These are phyloP conservation scores for Taphrina pruni DNA, from an alignment of 1,139 yeast genomes.

Conservation along the genomic window DNA sequence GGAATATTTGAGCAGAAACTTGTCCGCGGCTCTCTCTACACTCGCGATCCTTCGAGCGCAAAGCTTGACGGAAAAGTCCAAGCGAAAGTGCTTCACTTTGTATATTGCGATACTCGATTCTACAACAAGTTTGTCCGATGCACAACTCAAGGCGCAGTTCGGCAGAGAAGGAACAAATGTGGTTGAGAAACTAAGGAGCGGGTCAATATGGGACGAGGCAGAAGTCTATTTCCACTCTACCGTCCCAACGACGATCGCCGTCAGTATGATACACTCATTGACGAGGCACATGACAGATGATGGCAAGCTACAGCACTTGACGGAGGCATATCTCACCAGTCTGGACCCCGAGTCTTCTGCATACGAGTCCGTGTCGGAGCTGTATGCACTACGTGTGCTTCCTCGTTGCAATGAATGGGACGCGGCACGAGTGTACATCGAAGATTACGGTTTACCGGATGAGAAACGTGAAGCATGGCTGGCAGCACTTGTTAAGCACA, in stretches of 20 bases:
- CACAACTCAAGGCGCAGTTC: constrained; percentile 2
- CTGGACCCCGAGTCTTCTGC: constrained; percentile 22
- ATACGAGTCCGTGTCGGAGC: constrained; percentile 26
- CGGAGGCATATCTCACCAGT: constrained; percentile 26
- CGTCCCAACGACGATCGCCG: constrained; percentile 20
- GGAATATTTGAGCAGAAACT: constrained; percentile 27
- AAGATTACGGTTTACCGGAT: constrained; percentile 14
- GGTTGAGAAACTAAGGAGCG: constrained; percentile 9
- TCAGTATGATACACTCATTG: constrained; percentile 18
- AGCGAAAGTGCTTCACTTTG: constrained; percentile 26
- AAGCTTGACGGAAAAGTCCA: constrained; percentile 3
- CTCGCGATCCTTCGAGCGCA: constrained; percentile 20
- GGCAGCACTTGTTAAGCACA: neutral
- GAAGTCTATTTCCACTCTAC: constrained; percentile 7
- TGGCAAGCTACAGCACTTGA: constrained; percentile 22
- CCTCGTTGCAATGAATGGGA: constrained; percentile 39
- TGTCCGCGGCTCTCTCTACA: constrained; percentile 13
- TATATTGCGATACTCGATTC: constrained; percentile 35
- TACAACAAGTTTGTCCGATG: constrained; percentile 11
- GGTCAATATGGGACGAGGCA: constrained; percentile 34
- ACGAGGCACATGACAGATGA: constrained; percentile 19
- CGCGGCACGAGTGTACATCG: constrained; percentile 30
- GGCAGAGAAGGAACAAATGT: constrained; percentile 21
- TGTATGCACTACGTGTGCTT: constrained; percentile 38
- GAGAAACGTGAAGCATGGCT: constrained; percentile 22